These are phyloP conservation scores for Mentha longifolia DNA, from an alignment of 257 asterid genomes.

Conservation along the genomic window DNA sequence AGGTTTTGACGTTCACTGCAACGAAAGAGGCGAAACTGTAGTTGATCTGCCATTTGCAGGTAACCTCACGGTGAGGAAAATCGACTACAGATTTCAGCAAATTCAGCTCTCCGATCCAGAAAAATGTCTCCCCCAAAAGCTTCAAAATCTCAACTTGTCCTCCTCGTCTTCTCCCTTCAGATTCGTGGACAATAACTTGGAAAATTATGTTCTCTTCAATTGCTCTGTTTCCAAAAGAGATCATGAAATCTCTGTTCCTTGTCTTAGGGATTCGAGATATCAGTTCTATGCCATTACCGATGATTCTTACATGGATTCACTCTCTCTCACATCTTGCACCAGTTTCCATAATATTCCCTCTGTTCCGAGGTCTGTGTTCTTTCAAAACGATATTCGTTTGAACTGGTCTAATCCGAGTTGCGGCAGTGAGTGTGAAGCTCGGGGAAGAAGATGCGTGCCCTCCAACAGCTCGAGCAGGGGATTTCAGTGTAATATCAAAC, in stretches of 20 bases:
- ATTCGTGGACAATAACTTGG: not conserved
- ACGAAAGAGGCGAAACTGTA: not conserved
- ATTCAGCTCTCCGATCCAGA: constrained; percentile 8
- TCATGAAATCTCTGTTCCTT: not conserved
- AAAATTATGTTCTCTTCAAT: not conserved
- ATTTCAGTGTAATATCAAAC: constrained; percentile 26
- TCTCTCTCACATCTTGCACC: constrained; percentile 42
- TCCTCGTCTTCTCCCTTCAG: constrained; percentile 23
- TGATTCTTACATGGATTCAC: not conserved
- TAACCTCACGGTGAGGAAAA: not conserved
- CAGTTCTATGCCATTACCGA: not conserved
- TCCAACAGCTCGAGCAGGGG: constrained; percentile 28
- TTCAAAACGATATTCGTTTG: constrained; percentile 3
- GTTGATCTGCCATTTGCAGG: not conserved
- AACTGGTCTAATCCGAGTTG: constrained; percentile 57
- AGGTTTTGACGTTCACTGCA: constrained; percentile 23
- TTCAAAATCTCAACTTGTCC: constrained; percentile 13
- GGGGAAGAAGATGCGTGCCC: constrained; percentile 11
- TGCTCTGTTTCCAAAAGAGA: not conserved
- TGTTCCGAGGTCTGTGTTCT: constrained; percentile 11
- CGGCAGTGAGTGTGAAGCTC: constrained; percentile 42
- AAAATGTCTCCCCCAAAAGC: not conserved
- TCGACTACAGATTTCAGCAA: not conserved
- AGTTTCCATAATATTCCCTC: constrained; percentile 34
- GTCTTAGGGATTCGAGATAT: not conserved